Conservation (phyloP, 805 yeast species). For the Nakazawaea pomicola region DNA sequence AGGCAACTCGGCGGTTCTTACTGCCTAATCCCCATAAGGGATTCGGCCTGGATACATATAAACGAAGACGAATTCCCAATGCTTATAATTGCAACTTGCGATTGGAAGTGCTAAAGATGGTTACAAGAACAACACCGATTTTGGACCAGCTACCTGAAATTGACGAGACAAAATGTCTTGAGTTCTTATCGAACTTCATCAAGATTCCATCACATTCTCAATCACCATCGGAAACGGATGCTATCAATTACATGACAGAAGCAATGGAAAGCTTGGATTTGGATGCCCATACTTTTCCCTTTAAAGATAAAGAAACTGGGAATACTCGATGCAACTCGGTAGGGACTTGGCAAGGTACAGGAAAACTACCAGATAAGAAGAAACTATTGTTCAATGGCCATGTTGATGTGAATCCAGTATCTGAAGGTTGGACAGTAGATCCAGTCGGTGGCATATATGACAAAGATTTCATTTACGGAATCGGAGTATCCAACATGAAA, state of each 20-base stretch:
- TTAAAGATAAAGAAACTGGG: conserved; percentile 22
- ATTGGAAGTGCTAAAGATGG: conserved; percentile 1
- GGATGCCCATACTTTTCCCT: conserved; percentile 19
- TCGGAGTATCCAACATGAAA: conserved; percentile 28
- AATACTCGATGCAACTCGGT: conserved; percentile 22
- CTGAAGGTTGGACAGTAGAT: conserved; percentile 29
- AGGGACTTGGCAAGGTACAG: conserved; percentile 26
- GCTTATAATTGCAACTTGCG: neutral
- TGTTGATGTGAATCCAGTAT: conserved; percentile 27
- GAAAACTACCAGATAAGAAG: conserved; percentile 16
- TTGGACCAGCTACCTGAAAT: conserved; percentile 17
- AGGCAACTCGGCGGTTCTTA: neutral
- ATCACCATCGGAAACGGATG: conserved; percentile 23
- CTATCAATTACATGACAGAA: conserved; percentile 22
- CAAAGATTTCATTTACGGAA: conserved; percentile 24
- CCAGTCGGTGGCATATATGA: conserved; percentile 24
- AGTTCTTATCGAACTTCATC: conserved; percentile 24
- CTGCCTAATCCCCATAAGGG: no score
- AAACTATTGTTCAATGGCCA: conserved; percentile 25
- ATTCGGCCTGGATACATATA: no score
- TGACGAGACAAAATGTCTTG: conserved; percentile 19
- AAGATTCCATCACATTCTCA: conserved; percentile 26
- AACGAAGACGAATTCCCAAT: neutral
- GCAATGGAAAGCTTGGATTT: conserved; percentile 22
- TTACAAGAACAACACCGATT: conserved; percentile 9